Evolutionary conservation across 2,329 filamentous ascomycete genomes (phyloP), one percentile per base, ranked within the genome.

Genomic region (Zymoseptoria tritici): DNA sequence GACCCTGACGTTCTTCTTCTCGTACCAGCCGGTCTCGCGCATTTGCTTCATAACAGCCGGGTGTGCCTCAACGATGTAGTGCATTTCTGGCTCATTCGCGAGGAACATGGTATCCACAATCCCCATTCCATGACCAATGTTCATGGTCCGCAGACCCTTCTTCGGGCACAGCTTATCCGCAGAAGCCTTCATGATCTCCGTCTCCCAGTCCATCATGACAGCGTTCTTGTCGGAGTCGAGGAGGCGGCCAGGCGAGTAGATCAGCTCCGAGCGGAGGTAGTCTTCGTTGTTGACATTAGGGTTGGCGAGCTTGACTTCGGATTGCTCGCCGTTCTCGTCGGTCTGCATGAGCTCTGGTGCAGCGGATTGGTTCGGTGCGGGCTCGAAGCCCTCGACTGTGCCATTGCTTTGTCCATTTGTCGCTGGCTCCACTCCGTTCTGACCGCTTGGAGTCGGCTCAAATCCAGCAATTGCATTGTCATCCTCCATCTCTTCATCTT

Each of bases 141-240:
- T 81, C 63, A 81, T 72, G 3, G 80, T 77, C 5, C 78, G 72
- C 7, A 79, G 72, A 4, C 74, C 75, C 26, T 72, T 61, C 36
- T 68, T 66, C 8, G 73, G 72, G 7, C 74, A 67, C 16, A 81
- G 68, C 13, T 76, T 67, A 57, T 79, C 75, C 11, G 78, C 78
- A 22, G 77, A 77, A 16, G 70, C 71, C 50, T 72, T 71, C 79
- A 81, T 81, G 55, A 81, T 75, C 3, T 76, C 74, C 0, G 76
- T 76, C 64, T 81, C 79, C 79, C 79, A 81, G 61, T 77, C 73
- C 79, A 81, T 80, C 79, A 81, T 81, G 26, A 81, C 78, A 13
- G 77, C 79, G 59, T 81, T 81, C 49, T 75, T 75, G 61, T 78
- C 75, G 0, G 71, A 74, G 65, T 81, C 79, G 31, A 81, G 69